phyloP scores from a whole-genome alignment of 2,329 filamentous ascomycete species.

The Elsinoe batatas region DNA sequence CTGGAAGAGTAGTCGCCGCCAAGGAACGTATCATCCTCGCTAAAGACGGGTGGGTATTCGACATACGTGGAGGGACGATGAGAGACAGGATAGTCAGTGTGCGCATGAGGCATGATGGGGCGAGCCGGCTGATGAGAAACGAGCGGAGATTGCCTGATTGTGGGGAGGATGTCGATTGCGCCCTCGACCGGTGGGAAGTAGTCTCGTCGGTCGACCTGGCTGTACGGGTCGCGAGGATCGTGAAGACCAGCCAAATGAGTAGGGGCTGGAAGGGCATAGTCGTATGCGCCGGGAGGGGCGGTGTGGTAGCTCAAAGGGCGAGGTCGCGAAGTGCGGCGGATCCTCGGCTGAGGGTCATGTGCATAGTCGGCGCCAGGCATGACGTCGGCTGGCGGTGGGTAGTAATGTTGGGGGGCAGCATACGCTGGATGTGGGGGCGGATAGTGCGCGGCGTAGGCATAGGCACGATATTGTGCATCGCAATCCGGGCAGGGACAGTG shows the following conservation, averaged over 20 bases:
- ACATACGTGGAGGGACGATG: not conserved
- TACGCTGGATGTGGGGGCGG: not conserved
- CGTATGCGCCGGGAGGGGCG: not conserved
- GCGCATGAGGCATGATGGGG: conserved; percentile 3
- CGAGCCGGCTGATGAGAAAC: not conserved
- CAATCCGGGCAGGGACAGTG: not conserved
- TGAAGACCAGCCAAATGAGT: not conserved
- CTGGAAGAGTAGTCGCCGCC: not conserved
- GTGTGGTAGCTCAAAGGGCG: not conserved
- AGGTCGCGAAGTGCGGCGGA: not conserved
- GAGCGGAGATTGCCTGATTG: not conserved
- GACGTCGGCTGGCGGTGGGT: not conserved
- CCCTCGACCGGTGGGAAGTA: not conserved
- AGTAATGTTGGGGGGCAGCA: not conserved
- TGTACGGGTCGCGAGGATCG: not conserved
- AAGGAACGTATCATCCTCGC: not conserved
- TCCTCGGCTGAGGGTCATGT: not conserved
- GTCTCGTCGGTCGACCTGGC: not conserved
- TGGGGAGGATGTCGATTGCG: not conserved
- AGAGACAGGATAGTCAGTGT: conserved; percentile 5
- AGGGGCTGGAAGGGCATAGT: not conserved
- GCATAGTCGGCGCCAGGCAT: not conserved
- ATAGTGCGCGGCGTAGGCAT: not conserved
- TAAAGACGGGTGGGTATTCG: conserved; percentile 1
- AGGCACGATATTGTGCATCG: not conserved